A percentile compares a stretch with the other conserved stretches of the same genome.
phyloP scores from a whole-genome alignment of 1,284 basidiomycete genomes.

The Fomitopsis betulina region DNA sequence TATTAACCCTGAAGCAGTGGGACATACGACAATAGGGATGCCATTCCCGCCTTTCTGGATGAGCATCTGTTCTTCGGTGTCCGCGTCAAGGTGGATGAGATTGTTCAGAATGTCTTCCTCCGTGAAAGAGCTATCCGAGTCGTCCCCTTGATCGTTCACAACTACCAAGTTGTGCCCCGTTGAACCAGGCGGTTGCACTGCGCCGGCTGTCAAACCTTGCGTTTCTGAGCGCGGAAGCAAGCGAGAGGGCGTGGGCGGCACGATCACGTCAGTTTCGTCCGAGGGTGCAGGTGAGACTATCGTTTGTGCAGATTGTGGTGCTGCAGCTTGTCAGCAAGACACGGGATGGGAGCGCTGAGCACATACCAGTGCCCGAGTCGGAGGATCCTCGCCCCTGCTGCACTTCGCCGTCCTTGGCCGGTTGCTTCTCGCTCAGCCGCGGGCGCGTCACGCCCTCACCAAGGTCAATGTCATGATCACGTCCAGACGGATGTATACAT shows the following conservation, averaged over 20 bases:
- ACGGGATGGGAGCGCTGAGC: conserved; percentile 15
- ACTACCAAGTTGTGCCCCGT: conserved; percentile 41
- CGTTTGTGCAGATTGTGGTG: conserved; percentile 8
- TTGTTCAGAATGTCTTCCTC: conserved; percentile 48
- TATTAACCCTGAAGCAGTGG: conserved; percentile 17
- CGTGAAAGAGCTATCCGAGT: conserved; percentile 36
- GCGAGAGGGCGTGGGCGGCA: conserved; percentile 50
- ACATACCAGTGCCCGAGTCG: conserved; percentile 18
- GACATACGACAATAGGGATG: conserved; percentile 60
- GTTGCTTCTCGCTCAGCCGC: conserved; percentile 27
- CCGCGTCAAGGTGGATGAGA: conserved; percentile 35
- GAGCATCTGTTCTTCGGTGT: conserved; percentile 77
- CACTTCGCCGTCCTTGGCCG: conserved; percentile 17
- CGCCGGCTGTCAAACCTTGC: conserved; percentile 63
- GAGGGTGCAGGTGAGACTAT: conserved; percentile 9
- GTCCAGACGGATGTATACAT: conserved; percentile 32
- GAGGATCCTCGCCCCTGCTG: conserved; percentile 17
- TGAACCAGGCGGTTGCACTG: conserved; percentile 70
- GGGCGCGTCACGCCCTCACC: conserved; percentile 21
- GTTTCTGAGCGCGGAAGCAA: conserved; percentile 46
- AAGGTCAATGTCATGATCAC: conserved; percentile 33
- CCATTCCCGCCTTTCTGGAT: conserved; percentile 82
- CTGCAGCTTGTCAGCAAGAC: conserved; percentile 4
- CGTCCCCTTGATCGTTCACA: conserved; percentile 34
- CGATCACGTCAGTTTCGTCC: conserved; percentile 34